Evolutionary conservation across 2,329 filamentous ascomycete genomes (phyloP), one percentile per base, ranked within the genome.

Genomic region (Fusarium sp.): DNA sequence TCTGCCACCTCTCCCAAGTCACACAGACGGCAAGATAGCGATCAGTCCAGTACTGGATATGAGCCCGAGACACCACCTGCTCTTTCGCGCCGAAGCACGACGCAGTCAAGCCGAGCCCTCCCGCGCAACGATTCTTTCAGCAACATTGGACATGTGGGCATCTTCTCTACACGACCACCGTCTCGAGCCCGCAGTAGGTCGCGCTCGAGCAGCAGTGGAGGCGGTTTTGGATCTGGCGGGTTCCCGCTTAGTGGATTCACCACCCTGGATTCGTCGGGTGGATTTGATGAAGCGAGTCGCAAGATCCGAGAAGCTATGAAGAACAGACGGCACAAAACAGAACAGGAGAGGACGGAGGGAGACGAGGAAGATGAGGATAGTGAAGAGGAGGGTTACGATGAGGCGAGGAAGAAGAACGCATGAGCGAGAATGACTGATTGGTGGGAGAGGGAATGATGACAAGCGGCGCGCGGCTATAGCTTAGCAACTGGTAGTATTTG

Each of bases 61-160:
- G 80, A 79, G 43, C 72, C 75, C 37, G 80, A 82, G 56, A 78
- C 79, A n/a, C 79, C 79, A 20, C 78, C 76, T 46, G 75, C 75
- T 60, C 77, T 82, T 69, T 79, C 78, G 44, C 81, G 81, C 55
- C 81, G 80, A 79, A 85, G 77, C 80, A 90, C 83, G 22, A 86
- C 82, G 28, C 80, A 81, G 68, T 87, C 84, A 30, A 86, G 84
- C 73, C 82, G 83, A 19, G 81, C 82, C 3, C 82, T 87, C 69
- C 94, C 95, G 10, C 90, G 92, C 62, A 97, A 97, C 81, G 96
- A 98, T 79, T 96, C 92, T 1, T 97, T 97, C 81, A 90, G 90
- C 79, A 95, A 98, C 78, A 91, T 98, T 67, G 91, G 92, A 14
- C 89, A 87, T 48, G 91, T 97, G 70, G 92, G 92, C 64, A 90